Percentiles rank a stretch among this genome's conserved stretches.
phyloP scores from a whole-genome alignment of 352 stramenopile genomes.

The Globisporangium middletonii region DNA sequence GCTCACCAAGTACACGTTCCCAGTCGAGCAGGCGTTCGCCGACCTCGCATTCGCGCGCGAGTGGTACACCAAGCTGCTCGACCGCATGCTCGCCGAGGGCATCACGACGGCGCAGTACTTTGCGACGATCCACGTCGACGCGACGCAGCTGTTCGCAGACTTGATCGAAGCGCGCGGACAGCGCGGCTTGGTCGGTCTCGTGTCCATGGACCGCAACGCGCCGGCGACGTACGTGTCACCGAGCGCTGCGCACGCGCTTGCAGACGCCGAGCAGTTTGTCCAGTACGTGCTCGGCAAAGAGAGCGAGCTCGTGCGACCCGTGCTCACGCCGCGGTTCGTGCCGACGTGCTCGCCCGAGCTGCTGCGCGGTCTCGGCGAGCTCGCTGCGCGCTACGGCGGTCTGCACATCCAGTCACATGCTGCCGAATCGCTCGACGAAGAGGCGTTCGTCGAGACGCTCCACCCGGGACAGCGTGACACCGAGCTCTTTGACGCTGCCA shows the following conservation, averaged over 20 bases:
- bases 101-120: slow-evolving; percentile 91
- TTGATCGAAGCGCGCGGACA: slow-evolving; percentile 58
- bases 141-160: slow-evolving; percentile 77
- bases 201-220: slow-evolving; percentile 90
- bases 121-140: slow-evolving; percentile 77
- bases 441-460: slow-evolving; percentile 65
- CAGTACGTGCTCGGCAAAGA: slow-evolving; percentile 38
- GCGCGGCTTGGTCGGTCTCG: slow-evolving; percentile 83
- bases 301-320: slow-evolving; percentile 56
- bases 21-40: slow-evolving; percentile 66
- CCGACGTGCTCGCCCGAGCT: slow-evolving; percentile 83
- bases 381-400: slow-evolving; percentile 53
- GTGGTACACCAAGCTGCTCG: slow-evolving; percentile 75
- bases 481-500: slow-evolving; percentile 56
- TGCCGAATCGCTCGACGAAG: slow-evolving; percentile 81
- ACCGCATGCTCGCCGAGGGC: slow-evolving; percentile 64
- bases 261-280: slow-evolving; percentile 75
- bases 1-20: slow-evolving; percentile 90
- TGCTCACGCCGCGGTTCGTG: slow-evolving; percentile 88
- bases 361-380: slow-evolving; percentile 56
- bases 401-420: slow-evolving; percentile 84
- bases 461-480: slow-evolving; percentile 64
- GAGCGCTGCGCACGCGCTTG: slow-evolving; percentile 42
- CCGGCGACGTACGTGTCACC: slow-evolving; percentile 69
- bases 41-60: slow-evolving; percentile 41